Evolutionary conservation across 768 basidiomycete species (phyloP), one percentile per base, ranked within the genome.

Genomic region (Clitopilus passeckerianus): DNA sequence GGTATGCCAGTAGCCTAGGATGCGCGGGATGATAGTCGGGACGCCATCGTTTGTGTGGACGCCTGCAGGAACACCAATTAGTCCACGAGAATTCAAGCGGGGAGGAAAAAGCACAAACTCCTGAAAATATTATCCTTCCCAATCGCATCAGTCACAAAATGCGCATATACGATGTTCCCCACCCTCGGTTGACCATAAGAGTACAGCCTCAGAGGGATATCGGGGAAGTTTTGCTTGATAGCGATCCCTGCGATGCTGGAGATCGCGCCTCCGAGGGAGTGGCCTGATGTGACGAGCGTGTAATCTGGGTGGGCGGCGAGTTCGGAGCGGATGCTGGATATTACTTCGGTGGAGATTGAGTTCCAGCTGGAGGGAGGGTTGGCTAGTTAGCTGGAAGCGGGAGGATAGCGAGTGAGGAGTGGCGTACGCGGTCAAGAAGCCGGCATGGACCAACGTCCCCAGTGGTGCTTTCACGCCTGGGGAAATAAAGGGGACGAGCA

Each of bases 31-130:
- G 54, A 82, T 74, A 0, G 81, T 84, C 0, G 82, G 80, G 6
- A 83, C 81, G 80, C 80, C 81, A 58, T 82, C 82, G 54, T 77
- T 72, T 4, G 77, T 75, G 64, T 84, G 81, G 1, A 83, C 81
- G 52, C 80, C 82, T 84, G 61, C 10, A 55, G 15, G 5, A 24
- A 55, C 18, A 10, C 12, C 6, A 55, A 12, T 7, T 6, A 10
- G 9, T 1, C 6, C 6, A 16, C 54, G 14, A 33, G 54, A 55
- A 53, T n/a, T 10, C 22, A 53, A 15, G 15, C 16, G 20, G 12
- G 14, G 37, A 34, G 30, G n/a, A 24, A 14, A n/a, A 20, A 27
- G 7, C 15, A 60, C 67, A 9, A 20, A 80, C 82, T 80, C 68
- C 82, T 70, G 61, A 73, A 75, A 6, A 79, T 78, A 27, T 73